Evolutionary conservation across 495 filamentous ascomycete species (phyloP).

Genomic region (Neurospora terricola): DNA sequence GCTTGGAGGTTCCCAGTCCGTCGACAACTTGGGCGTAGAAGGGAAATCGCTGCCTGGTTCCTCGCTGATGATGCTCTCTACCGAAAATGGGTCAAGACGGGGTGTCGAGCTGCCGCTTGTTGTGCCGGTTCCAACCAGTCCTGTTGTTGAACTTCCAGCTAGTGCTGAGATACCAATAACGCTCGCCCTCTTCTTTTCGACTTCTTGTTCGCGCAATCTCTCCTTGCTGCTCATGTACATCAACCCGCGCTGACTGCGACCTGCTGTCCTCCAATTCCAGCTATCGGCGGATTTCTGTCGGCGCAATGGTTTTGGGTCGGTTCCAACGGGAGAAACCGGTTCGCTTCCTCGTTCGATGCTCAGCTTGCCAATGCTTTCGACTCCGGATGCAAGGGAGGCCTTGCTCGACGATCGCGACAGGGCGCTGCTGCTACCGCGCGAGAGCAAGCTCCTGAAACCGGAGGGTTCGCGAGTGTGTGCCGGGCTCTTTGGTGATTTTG

Average conservation of each 20-base stretch:
- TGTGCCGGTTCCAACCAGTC: constrained; percentile 6
- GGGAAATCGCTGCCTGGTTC: constrained; percentile 30
- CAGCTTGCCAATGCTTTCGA: constrained; percentile 49
- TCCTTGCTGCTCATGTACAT: constrained; percentile 56
- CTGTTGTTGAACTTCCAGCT: constrained; percentile 19
- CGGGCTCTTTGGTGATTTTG: constrained; percentile 40
- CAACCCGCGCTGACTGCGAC: constrained; percentile 39
- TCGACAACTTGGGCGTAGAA: not conserved
- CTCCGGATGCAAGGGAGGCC: constrained; percentile 38
- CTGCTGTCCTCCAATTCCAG: constrained; percentile 40
- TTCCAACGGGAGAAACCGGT: constrained; percentile 21
- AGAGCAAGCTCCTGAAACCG: constrained; percentile 35
- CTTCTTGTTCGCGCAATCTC: constrained; percentile 41
- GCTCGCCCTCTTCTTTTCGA: constrained; percentile 36
- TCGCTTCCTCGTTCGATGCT: constrained; percentile 44
- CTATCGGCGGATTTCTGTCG: constrained; percentile 41
- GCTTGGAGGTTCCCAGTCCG: not conserved
- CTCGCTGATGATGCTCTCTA: constrained; percentile 43
- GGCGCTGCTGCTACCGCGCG: constrained; percentile 28
- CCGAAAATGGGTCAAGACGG: constrained; percentile 36
- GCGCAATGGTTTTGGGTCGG: constrained; percentile 24
- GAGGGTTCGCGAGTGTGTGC: constrained; percentile 27
- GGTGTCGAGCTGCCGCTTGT: constrained; percentile 17
- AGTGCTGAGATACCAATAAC: constrained; percentile 15
- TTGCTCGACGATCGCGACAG: constrained; percentile 42